phyloP scores from a whole-genome alignment of 2,329 filamentous ascomycete species.

The Parastagonospora nodorum region DNA sequence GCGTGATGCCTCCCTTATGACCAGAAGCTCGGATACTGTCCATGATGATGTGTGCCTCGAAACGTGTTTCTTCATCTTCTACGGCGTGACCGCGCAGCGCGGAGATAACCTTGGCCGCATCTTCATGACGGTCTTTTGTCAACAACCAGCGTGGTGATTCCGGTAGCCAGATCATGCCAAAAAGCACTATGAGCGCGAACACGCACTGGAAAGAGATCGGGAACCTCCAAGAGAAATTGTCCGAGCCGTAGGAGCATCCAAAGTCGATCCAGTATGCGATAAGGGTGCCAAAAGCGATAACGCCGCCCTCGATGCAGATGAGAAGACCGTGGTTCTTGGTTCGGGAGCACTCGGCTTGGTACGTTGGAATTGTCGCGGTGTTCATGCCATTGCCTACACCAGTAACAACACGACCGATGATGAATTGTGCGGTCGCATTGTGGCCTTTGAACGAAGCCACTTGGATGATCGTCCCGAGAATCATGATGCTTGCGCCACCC shows the following conservation, averaged over 20 bases:
- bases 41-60: conserved; percentile 69
- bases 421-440: conserved; percentile 54
- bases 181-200: conserved; percentile 56
- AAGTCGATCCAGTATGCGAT: conserved; percentile 57
- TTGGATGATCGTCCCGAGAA: conserved; percentile 51
- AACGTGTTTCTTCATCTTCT: conserved; percentile 61
- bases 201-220: conserved; percentile 60
- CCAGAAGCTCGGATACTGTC: conserved; percentile 57
- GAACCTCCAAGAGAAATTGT: conserved; percentile 54
- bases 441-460: conserved; percentile 39
- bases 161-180: conserved; percentile 65
- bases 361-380: conserved; percentile 60
- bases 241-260: conserved; percentile 38
- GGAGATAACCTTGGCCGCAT: conserved; percentile 61
- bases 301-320: conserved; percentile 64
- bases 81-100: conserved; percentile 55
- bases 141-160: conserved; percentile 71
- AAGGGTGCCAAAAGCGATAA: conserved; percentile 57
- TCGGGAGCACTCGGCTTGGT: conserved; percentile 59
- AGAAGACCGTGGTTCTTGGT: conserved; percentile 64
- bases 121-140: conserved; percentile 65
- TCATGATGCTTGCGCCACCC: conserved; percentile 49
- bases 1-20: conserved; percentile 47
- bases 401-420: conserved; percentile 58
- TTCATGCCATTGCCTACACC: conserved; percentile 63